These are phyloP conservation scores for Tritrichomonas foetus DNA, from an alignment of 208 protist genomes.

Conservation along the genomic window DNA sequence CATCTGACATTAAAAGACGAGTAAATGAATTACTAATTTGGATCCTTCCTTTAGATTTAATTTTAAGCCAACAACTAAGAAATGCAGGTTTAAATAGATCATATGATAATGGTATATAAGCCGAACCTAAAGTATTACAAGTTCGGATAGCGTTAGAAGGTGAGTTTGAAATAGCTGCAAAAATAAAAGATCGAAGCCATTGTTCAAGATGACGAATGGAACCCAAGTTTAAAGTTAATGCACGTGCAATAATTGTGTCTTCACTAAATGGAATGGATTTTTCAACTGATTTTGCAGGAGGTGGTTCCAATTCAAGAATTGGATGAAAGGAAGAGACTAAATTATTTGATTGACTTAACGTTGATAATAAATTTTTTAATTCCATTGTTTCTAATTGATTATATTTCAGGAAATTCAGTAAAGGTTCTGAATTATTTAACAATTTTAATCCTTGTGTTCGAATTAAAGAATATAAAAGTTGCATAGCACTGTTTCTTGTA, in stretches of 20 bases:
- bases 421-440: background rate
- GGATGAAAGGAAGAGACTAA: background rate
- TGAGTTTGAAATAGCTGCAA: background rate
- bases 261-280: background rate
- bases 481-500: background rate
- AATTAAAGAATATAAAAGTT: background rate
- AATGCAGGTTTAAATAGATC: background rate
- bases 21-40: background rate
- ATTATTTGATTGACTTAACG: background rate
- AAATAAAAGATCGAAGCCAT: slow-evolving; percentile 7
- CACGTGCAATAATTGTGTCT: background rate
- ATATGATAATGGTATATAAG: background rate
- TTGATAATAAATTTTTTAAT: background rate
- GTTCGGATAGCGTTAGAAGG: background rate
- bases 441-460: background rate
- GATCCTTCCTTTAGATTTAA: background rate
- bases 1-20: background rate
- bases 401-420: background rate
- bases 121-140: background rate
- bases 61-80: background rate
- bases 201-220: background rate
- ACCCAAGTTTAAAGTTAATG: background rate
- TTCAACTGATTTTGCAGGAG: no score
- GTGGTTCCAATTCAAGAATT: background rate
- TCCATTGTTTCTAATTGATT: background rate